Conservation (phyloP, 495 filamentous ascomycete genomes). For the Talaromyces borbonicus region DNA sequence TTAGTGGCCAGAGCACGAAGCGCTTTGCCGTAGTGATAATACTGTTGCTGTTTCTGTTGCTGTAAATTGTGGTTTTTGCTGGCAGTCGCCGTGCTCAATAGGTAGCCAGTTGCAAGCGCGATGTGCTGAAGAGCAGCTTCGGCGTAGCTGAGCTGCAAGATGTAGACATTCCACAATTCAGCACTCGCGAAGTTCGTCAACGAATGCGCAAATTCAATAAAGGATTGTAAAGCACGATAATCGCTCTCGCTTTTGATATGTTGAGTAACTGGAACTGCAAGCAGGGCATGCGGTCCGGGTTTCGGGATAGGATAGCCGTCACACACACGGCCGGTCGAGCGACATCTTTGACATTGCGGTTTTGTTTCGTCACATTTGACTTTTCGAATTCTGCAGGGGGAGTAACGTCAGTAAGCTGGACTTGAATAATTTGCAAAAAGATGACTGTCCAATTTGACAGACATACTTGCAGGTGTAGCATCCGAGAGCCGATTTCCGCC, state of each 20-base stretch:
- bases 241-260: slow-evolving; percentile 28
- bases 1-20: not conserved
- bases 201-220: slow-evolving; percentile 46
- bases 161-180: slow-evolving; percentile 47
- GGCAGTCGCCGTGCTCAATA: not conserved
- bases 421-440: not conserved
- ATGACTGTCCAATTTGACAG: not conserved
- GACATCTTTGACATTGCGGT: slow-evolving; percentile 44
- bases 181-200: slow-evolving; percentile 54
- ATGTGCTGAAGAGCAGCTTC: slow-evolving; percentile 56
- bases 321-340: slow-evolving; percentile 45
- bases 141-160: slow-evolving; percentile 50
- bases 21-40: slow-evolving; percentile 3
- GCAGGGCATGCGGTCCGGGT: slow-evolving; percentile 14
- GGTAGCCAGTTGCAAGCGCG: slow-evolving; percentile 35
- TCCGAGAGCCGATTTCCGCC: slow-evolving; percentile 8
- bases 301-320: slow-evolving; percentile 40
- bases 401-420: not conserved
- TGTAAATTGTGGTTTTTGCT: not conserved
- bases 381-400: slow-evolving; percentile 23
- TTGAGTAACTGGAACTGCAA: not conserved
- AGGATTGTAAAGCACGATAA: slow-evolving; percentile 49
- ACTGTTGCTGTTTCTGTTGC: not conserved
- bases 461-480: slow-evolving; percentile 7
- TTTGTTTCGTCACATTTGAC: slow-evolving; percentile 50